phyloP scores from a whole-genome alignment of 2,329 filamentous ascomycete genomes.

The Talaromyces sp. region DNA sequence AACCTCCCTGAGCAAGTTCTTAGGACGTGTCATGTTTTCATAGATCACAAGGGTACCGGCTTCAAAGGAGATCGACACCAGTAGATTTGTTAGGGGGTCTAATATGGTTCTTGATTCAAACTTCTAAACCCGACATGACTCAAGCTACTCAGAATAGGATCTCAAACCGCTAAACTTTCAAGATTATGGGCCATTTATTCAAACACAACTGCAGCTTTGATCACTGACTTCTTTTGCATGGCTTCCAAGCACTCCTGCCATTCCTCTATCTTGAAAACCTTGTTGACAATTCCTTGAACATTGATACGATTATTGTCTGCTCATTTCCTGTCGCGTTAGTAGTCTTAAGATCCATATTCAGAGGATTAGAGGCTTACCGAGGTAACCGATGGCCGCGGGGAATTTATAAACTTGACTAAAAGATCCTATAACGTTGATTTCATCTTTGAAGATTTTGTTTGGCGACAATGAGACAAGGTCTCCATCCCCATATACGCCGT shows the following conservation, averaged over 20 bases:
- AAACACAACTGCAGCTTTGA: conserved; percentile 71
- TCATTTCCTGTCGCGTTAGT: neutral
- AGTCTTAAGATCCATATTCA: too few relatives aligned
- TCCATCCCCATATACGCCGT: conserved; percentile 67
- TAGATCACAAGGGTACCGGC: too few relatives aligned
- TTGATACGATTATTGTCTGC: conserved; percentile 45
- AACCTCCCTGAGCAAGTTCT: too few relatives aligned
- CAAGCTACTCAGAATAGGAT: too few relatives aligned
- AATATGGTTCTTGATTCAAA: too few relatives aligned
- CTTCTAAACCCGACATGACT: too few relatives aligned
- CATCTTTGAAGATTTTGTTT: conserved; percentile 66
- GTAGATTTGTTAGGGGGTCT: too few relatives aligned
- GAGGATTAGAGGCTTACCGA: conserved; percentile 26
- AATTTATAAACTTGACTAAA: conserved; percentile 77
- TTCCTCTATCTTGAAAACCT: conserved; percentile 72
- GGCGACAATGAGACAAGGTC: conserved; percentile 69
- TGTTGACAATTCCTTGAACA: conserved; percentile 70
- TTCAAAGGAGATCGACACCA: too few relatives aligned
- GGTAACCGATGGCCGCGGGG: conserved; percentile 60
- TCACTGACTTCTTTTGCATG: conserved; percentile 72
- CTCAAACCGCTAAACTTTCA: too few relatives aligned
- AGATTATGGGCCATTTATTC: neutral
- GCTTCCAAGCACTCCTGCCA: conserved; percentile 70
- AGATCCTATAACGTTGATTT: conserved; percentile 13
- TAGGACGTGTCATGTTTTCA: too few relatives aligned